Conservation (phyloP, 164 flowering plant genomes). For the Litsea cubeba region DNA sequence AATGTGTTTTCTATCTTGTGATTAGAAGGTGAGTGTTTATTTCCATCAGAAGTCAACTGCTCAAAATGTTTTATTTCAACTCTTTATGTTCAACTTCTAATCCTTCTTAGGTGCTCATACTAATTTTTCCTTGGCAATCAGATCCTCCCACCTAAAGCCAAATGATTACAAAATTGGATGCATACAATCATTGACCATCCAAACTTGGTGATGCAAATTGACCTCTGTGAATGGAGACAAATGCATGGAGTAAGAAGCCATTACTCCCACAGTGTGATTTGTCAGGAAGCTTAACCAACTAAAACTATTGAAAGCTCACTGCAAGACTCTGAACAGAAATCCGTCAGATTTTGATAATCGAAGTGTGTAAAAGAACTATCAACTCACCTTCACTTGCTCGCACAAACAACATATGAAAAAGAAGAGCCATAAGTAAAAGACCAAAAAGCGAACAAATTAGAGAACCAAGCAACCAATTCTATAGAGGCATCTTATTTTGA, state of each 20-base stretch:
- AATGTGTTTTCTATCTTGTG: constrained; percentile 18
- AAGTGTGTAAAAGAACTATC: constrained; percentile 3
- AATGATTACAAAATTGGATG: neutral
- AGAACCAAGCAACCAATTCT: neutral
- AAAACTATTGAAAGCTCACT: constrained; percentile 15
- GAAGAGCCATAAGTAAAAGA: too few species aligned
- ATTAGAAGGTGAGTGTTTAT: constrained; percentile 2
- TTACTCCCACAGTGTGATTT: constrained; percentile 12
- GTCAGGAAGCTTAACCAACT: constrained; percentile 19
- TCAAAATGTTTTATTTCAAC: constrained; percentile 10
- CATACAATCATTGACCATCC: neutral
- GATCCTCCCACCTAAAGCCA: constrained; percentile 3
- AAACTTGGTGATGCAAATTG: constrained; percentile 14
- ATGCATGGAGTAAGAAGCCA: constrained; percentile 9
- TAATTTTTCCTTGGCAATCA: constrained; percentile 5
- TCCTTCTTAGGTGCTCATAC: constrained; percentile 2
- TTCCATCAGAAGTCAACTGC: neutral
- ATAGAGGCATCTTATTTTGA: neutral
- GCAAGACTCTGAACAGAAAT: constrained; percentile 18
- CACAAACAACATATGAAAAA: constrained; percentile 13
- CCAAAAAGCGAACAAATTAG: neutral
- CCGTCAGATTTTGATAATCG: constrained; percentile 11
- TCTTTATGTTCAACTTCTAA: constrained; percentile 6
- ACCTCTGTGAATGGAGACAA: constrained; percentile 1
- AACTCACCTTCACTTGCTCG: constrained; percentile 15